Base-by-base conservation (phyloP, 140 eudicot genomes). In the Cichorium intybus region DNA sequence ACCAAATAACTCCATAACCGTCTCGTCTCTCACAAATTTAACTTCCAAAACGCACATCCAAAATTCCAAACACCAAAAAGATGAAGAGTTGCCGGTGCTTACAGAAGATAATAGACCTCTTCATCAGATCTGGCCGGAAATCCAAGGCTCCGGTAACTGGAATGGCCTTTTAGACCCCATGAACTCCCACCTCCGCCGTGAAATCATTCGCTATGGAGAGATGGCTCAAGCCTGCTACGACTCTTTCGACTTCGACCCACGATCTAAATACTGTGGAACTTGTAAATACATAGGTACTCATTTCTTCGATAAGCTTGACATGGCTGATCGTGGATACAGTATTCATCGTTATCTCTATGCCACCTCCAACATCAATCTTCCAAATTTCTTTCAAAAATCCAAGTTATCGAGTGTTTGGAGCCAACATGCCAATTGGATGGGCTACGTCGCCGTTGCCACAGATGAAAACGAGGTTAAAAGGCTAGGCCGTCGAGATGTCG, bases 361-460 rank as follows among this genome's bases (percentile, higher is more conserved):
- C 12, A 85, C 87, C 2, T 85, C 92, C 21, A 81, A 81, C 60
- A 85, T 81, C 20, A 72, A 81, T 59, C 76, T 85, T 7, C 88
- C 87, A 3, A 85, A 81, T 17, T 85, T 81, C 63, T 81, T 85
- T 14, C 85, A 79, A 66, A 79, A 77, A 23, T 75, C 88, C 0
- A 79, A 47, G 17, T 17, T 81, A 11, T 72, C 81, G n/a, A 72
- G 79, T 53, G 78, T 81, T 3, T 85, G 93, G 93, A 85, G 88
- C 71, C 88, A 77, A 49, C 87, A 82, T 57, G 87, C 93, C 0
- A 85, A 82, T 16, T 85, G 93, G 88, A 85, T 85, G 85, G 93
- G 93, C 1, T 85, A 81, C 9, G 85, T 85, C 1, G 85, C 88
- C 0, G 87, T 85, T 2, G 3, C 79, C 0, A 65, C 74, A 2